Evolutionary conservation across 306 rosid genomes (phyloP).

Genomic region (Hylodesmum podocarpum): DNA sequence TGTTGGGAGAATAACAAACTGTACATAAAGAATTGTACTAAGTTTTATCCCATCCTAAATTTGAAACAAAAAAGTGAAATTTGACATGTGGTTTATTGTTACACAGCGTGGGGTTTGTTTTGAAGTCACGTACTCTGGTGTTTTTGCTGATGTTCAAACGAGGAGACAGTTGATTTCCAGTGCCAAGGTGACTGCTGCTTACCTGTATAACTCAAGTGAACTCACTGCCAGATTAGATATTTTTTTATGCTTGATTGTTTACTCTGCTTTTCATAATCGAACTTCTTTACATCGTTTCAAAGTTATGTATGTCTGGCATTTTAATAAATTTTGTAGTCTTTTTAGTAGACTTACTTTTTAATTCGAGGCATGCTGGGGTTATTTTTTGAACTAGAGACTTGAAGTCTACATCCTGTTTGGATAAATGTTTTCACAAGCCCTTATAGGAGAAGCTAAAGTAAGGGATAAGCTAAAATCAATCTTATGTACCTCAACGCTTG

Average conservation of each 20-base stretch:
- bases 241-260: background rate
- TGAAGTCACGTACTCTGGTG: slow-evolving; percentile 63
- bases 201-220: background rate
- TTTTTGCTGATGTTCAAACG: slow-evolving; percentile 49
- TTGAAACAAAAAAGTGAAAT: background rate
- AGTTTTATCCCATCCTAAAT: no score
- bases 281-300: background rate
- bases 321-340: background rate
- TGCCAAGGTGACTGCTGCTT: slow-evolving; percentile 60
- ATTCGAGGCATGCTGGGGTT: background rate
- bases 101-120: slow-evolving; percentile 80
- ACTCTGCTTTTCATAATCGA: background rate
- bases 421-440: no score
- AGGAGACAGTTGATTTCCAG: slow-evolving; percentile 72
- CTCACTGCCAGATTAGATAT: background rate
- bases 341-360: background rate
- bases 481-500: no score
- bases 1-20: no score
- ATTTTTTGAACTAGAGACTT: background rate
- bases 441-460: no score
- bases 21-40: no score
- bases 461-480: no score
- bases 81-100: slow-evolving; percentile 12
- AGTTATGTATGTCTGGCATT: background rate
- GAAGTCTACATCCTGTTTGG: background rate